phyloP scores from a whole-genome alignment of 345 rosid species.

The Eucalyptus curtisii region DNA sequence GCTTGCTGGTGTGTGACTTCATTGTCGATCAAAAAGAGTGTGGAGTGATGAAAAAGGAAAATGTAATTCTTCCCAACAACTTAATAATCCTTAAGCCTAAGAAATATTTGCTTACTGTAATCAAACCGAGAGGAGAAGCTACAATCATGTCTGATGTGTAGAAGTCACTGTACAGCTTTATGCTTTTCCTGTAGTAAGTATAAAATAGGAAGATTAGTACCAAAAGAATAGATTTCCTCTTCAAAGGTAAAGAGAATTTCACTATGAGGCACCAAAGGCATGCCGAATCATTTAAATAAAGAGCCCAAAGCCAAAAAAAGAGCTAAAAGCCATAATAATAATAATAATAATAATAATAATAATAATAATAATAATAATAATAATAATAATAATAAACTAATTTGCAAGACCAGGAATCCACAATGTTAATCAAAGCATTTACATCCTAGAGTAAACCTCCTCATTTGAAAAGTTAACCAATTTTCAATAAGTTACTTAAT shows the following conservation, averaged over 20 bases:
- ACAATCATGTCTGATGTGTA: slow-evolving; percentile 84
- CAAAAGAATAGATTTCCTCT: background rate
- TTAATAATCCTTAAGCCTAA: background rate
- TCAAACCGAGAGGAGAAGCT: slow-evolving; percentile 76
- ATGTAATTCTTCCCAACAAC: background rate
- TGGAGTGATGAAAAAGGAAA: background rate
- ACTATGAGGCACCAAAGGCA: background rate
- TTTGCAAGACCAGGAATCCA: background rate
- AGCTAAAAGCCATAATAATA: background rate
- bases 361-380: too few relatives aligned
- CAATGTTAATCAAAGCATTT: background rate
- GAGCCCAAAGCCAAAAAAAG: background rate
- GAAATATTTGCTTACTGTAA: slow-evolving; percentile 27
- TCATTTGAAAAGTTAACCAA: background rate
- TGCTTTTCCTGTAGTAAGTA: slow-evolving; percentile 44
- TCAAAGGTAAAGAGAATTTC: background rate
- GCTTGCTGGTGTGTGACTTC: background rate
- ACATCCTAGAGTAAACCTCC: background rate
- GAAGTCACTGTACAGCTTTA: slow-evolving; percentile 70
- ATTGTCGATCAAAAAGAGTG: background rate
- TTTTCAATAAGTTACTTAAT: background rate
- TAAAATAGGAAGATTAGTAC: background rate
- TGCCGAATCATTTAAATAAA: background rate
- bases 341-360: too few relatives aligned
- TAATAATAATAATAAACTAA: background rate